Conservation (phyloP, 2,329 filamentous ascomycete genomes). For the Tolypocladium endophyticum region DNA sequence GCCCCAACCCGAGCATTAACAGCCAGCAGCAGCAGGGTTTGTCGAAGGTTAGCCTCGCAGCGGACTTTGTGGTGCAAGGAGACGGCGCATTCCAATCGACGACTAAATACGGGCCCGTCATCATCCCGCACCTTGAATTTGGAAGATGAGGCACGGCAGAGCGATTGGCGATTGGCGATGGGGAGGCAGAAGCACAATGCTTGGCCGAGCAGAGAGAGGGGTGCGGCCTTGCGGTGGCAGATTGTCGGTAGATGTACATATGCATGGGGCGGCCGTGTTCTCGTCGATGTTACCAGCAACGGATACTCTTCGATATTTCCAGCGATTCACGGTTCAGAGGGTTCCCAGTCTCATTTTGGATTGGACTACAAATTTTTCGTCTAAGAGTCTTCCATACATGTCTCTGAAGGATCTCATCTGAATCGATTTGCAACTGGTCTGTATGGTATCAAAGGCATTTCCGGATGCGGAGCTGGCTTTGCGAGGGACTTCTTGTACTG, state of each 20-base stretch:
- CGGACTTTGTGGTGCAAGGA: slow-evolving; percentile 94
- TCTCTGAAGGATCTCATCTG: neutral
- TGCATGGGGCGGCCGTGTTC: neutral
- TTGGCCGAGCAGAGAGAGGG: neutral
- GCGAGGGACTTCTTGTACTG: neutral
- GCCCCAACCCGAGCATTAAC: slow-evolving; percentile 23
- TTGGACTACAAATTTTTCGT: neutral
- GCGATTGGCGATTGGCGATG: neutral
- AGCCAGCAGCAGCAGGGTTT: slow-evolving; percentile 33
- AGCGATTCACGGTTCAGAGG: neutral
- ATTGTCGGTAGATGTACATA: neutral
- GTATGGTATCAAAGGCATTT: neutral
- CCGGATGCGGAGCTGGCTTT: neutral
- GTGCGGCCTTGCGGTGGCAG: neutral
- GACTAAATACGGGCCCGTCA: slow-evolving; percentile 94
- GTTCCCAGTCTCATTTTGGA: neutral
- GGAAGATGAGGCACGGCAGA: slow-evolving; percentile 28
- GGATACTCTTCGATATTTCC: neutral
- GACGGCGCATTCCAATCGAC: slow-evolving; percentile 72
- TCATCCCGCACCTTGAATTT: slow-evolving; percentile 78
- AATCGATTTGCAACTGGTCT: neutral
- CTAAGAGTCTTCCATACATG: too few relatives aligned
- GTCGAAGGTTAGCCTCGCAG: slow-evolving; percentile 70
- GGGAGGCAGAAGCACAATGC: neutral
- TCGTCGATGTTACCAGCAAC: neutral